Evolutionary conservation across 2,329 filamentous ascomycete genomes (phyloP).

Genomic region (Curvularia sp.): DNA sequence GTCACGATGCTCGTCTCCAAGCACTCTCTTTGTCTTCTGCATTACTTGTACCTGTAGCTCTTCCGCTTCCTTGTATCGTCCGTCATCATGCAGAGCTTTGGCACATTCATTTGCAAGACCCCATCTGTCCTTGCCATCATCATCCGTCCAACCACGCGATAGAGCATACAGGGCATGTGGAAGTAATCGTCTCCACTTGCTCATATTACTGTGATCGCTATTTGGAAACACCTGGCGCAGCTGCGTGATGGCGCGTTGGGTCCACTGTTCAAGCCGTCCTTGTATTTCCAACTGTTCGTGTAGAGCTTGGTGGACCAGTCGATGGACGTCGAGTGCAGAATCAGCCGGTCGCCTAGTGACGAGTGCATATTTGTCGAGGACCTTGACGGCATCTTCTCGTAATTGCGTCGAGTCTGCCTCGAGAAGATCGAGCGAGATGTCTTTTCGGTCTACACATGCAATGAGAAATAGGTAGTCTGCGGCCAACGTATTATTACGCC

Average conservation of each 20-base stretch:
- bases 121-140: conserved; percentile 14
- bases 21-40: background rate
- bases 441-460: background rate
- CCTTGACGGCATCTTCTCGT: background rate
- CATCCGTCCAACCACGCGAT: conserved; percentile 9
- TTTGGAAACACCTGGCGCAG: conserved; percentile 27
- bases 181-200: conserved; percentile 31
- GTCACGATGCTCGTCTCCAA: background rate
- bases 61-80: conserved; percentile 7
- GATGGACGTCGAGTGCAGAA: background rate
- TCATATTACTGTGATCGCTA: conserved; percentile 24
- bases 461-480: background rate
- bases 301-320: conserved; percentile 19
- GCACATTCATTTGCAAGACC: conserved; percentile 20
- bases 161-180: conserved; percentile 26
- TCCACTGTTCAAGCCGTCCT: conserved; percentile 16
- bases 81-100: conserved; percentile 20
- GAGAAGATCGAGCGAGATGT: background rate
- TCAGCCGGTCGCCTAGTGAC: background rate
- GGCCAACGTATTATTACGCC: background rate
- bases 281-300: conserved; percentile 14
- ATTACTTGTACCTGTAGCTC: background rate
- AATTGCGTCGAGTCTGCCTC: background rate
- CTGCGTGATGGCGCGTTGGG: conserved; percentile 14
- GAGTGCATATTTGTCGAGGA: background rate